phyloP scores from a whole-genome alignment of 2,329 filamentous ascomycete species.

The Colletotrichum neosansevieriae region DNA sequence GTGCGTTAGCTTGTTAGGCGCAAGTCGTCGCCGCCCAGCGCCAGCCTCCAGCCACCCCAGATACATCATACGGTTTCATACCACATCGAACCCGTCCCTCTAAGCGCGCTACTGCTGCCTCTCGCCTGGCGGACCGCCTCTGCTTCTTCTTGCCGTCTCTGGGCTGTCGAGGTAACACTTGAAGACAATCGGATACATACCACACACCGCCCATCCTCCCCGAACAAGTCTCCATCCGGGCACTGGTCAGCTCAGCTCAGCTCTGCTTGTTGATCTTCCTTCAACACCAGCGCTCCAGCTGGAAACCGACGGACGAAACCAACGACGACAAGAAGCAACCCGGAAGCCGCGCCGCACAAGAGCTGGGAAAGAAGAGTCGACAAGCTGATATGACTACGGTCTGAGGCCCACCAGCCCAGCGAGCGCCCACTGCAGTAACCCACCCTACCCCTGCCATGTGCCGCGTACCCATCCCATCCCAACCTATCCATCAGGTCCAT shows the following conservation, averaged over 20 bases:
- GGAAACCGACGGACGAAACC: background rate
- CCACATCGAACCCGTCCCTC: constrained; percentile 2
- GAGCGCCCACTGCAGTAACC: constrained; percentile 17
- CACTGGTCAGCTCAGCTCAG: background rate
- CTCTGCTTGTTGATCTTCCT: background rate
- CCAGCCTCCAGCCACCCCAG: constrained; percentile 17
- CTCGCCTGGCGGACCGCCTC: background rate
- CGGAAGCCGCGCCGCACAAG: background rate
- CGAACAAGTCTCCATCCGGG: constrained; percentile 16
- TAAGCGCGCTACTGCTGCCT: constrained; percentile 29
- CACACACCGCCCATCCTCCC: background rate
- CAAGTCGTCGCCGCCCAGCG: background rate
- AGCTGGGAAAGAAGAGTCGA: constrained; percentile 6
- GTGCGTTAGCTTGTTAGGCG: constrained; percentile 11
- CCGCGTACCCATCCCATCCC: constrained; percentile 34
- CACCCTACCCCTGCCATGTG: constrained; percentile 40
- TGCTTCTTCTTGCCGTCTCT: background rate
- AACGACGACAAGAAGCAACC: background rate
- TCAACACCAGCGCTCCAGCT: background rate
- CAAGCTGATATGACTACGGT: constrained; percentile 30
- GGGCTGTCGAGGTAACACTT: background rate
- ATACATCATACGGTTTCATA: too few species aligned
- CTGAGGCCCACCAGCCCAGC: constrained; percentile 23
- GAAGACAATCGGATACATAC: constrained; percentile 14
- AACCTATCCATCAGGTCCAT: constrained; percentile 33